Evolutionary conservation across 768 basidiomycete genomes (phyloP), one percentile per base, ranked within the genome.

Genomic region (Naganishia vishniacii): DNA sequence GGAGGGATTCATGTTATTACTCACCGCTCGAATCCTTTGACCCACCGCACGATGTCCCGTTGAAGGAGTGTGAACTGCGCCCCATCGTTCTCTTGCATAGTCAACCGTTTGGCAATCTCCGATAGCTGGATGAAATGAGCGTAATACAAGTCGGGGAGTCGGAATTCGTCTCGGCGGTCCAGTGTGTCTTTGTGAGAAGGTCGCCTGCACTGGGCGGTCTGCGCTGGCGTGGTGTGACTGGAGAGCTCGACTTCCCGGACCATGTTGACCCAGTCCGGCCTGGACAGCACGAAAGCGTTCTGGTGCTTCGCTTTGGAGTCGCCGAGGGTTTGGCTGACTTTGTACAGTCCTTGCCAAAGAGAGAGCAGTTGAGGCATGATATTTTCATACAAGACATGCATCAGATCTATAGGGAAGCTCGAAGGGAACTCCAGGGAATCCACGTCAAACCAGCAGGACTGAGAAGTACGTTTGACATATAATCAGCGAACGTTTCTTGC

Each of bases 361-460:
- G 48, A 29, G 13, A 49, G 48, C 31, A 49, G 48, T 20, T 49
- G 48, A 28, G 48, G 48, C 48, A 29, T 32, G 25, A 49, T 32
- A 29, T 49, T 49, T 16, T 49, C 29, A 25, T 49, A 49, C 29
- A 49, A 20, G 25, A 49, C 28, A 20, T 49, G 48, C 48, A 49
- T 49, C 28, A 49, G 26, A 20, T 49, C 48, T 29, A 49, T 32
- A 29, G 48, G 48, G 31, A 31, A 49, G 25, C 48, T 29, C 48
- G 28, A 49, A 13, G 48, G 48, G 13, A 26, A 49, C 9, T 9
- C 11, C 11, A 49, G 3, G 48, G 48, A 49, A 32, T 49, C 48
- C 8, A 49, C n/a, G 18, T 44, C 42, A 20, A 44, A 44, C 42
- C 7, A n/a, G n/a, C 42, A 44, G 42, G 34, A 37, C 34, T 15